phyloP scores from a whole-genome alignment of 805 yeast genomes.

The Ogataea trehaloabstinens region DNA sequence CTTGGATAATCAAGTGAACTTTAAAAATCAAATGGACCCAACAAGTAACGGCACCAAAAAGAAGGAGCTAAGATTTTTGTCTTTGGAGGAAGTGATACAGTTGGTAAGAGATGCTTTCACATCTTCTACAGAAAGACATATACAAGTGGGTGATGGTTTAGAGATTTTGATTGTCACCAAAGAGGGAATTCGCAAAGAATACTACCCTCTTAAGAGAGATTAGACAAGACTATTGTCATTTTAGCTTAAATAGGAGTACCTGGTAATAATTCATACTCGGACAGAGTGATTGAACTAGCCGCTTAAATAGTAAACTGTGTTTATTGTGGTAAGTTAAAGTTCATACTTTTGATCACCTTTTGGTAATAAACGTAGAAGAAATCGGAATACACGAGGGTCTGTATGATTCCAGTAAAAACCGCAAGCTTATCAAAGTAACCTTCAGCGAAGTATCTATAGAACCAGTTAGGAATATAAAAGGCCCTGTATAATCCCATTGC shows the following conservation, averaged over 20 bases:
- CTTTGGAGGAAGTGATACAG: conserved; percentile 80
- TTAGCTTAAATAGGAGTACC: no score
- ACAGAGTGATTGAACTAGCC: no score
- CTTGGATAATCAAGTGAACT: conserved; percentile 94
- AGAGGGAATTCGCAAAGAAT: conserved; percentile 85
- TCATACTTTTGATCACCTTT: conserved; percentile 74
- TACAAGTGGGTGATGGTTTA: conserved; percentile 95
- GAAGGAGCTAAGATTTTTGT: conserved; percentile 59
- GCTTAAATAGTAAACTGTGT: no score
- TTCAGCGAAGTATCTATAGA: conserved; percentile 75
- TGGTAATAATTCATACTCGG: no score
- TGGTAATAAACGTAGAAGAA: conserved; percentile 90
- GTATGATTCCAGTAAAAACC: conserved; percentile 76
- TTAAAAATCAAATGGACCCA: conserved; percentile 89
- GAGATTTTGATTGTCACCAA: conserved; percentile 89
- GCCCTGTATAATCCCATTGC: conserved; percentile 91
- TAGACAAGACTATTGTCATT: conserved; percentile 30
- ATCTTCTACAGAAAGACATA: conserved; percentile 97
- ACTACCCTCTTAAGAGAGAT: conserved; percentile 85
- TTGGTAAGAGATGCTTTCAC: conserved; percentile 92
- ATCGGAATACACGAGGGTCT: conserved; percentile 87
- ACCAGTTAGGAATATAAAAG: conserved; percentile 91
- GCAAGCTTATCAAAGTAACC: conserved; percentile 67
- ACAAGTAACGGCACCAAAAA: conserved; percentile 65
- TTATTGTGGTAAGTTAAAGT: conserved; percentile 54